Percentiles rank a stretch among this genome's conserved stretches.
Conservation (phyloP, 768 basidiomycete species). For the Psilocybe subaeruginosa region DNA sequence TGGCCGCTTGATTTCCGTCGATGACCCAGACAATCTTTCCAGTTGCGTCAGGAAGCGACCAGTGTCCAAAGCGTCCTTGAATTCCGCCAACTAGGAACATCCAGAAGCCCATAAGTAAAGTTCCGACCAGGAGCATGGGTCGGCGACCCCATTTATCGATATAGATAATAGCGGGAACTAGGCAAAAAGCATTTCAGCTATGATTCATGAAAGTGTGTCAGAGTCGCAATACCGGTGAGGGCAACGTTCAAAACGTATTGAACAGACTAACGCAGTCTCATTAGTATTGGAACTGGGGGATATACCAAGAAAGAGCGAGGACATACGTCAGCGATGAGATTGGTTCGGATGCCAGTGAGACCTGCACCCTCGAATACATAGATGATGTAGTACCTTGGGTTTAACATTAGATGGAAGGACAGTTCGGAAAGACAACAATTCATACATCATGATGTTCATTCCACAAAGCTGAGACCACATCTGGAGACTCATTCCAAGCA, state of each 20-base stretch:
- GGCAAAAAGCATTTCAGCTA: conserved; percentile 27
- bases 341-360: conserved; percentile 71
- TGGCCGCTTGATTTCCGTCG: conserved; percentile 51
- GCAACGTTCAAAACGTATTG: conserved; percentile 61
- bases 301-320: background rate
- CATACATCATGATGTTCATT: conserved; percentile 83
- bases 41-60: conserved; percentile 48
- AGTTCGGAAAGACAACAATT: background rate
- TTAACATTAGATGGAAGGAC: background rate
- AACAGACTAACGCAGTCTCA: conserved; percentile 50
- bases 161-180: conserved; percentile 57
- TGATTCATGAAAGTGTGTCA: conserved; percentile 19
- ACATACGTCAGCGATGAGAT: conserved; percentile 66
- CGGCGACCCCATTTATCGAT: conserved; percentile 83
- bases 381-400: conserved; percentile 57
- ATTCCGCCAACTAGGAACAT: conserved; percentile 78
- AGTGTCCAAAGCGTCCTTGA: conserved; percentile 67
- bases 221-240: conserved; percentile 32
- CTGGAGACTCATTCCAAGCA: conserved; percentile 71
- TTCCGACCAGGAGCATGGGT: conserved; percentile 71
- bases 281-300: background rate
- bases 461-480: conserved; percentile 81
- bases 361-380: conserved; percentile 82
- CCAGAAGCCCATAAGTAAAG: conserved; percentile 74
- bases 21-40: conserved; percentile 52